These are phyloP conservation scores for Tylopilus cervinicoccineus DNA, from an alignment of 768 basidiomycete species.

Conservation along the genomic window DNA sequence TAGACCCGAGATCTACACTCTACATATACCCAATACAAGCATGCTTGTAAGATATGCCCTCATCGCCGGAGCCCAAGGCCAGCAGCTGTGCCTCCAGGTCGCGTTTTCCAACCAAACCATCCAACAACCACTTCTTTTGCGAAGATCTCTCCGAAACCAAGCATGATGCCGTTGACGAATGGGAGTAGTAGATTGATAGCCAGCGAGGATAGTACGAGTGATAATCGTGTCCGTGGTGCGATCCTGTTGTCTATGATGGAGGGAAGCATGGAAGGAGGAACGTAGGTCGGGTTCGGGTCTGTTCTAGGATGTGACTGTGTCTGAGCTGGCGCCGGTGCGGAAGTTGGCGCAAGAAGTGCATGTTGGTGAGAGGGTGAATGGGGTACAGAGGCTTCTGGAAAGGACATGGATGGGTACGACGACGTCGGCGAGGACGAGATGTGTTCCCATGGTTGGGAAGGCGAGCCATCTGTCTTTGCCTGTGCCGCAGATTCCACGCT, in stretches of 20 bases:
- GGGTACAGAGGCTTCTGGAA: slow-evolving; percentile 58
- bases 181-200: slow-evolving; percentile 84
- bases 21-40: neutral
- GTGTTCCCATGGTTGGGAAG: slow-evolving; percentile 70
- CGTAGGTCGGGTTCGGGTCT: slow-evolving; percentile 25
- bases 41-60: neutral
- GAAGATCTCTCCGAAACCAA: slow-evolving; percentile 94
- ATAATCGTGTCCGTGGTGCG: slow-evolving; percentile 60
- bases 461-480: slow-evolving; percentile 20
- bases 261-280: slow-evolving; percentile 49
- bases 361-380: slow-evolving; percentile 39
- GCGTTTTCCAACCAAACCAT: slow-evolving; percentile 43
- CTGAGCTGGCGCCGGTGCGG: slow-evolving; percentile 2
- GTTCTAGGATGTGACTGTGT: slow-evolving; percentile 20
- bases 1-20: neutral
- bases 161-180: slow-evolving; percentile 93
- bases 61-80: slow-evolving; percentile 26
- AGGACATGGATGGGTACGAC: slow-evolving; percentile 79
- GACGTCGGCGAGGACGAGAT: slow-evolving; percentile 53
- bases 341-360: slow-evolving; percentile 16
- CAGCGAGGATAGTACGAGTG: slow-evolving; percentile 66
- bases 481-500: slow-evolving; percentile 1
- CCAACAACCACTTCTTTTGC: slow-evolving; percentile 69
- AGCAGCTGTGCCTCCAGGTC: slow-evolving; percentile 21
- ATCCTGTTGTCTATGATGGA: slow-evolving; percentile 69